Base-by-base conservation (phyloP, 768 basidiomycete genomes). In the Suillus americanus region DNA sequence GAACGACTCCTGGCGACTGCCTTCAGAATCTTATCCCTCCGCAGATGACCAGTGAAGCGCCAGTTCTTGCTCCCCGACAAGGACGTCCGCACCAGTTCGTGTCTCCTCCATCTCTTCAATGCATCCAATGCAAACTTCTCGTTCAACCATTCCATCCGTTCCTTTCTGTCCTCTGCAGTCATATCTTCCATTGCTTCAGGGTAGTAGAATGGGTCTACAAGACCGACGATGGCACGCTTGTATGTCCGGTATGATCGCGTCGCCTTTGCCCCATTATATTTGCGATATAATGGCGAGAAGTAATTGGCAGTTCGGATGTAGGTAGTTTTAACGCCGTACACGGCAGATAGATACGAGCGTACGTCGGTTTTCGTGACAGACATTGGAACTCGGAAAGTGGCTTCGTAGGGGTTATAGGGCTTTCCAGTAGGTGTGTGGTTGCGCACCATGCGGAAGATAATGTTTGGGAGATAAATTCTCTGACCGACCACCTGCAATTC, bases 241-340 rank as follows among this genome's bases (percentile, higher is more conserved):
- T 94, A 96, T 25, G 89, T 89, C 68, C 82, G 83, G 70, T 83
- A 67, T 60, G 77, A 54, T 71, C 78, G 55, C 56, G 76, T 66
- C 38, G 75, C 68, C 14, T 76, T 68, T 50, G 74, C 75, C 56
- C 75, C 69, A 35, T 68, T 30, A 35, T 60, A 66, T 0, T 65
- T 67, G 46, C 82, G 77, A 12, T 73, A 72, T 23, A 84, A 70
- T 51, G 89, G 86, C 0, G 89, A 84, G 65, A 89, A 79, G 70
- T 94, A 94, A 80, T 92, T 93, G 81, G 93, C 92, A n/a, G 95
- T 98, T 60, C 95, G 93, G 66, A 98, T 94, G 75, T 96, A 97
- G 8, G 95, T 97, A 65, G 91, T 90, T 71, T 89, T 81, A 54
- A 98, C 88, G 66, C 92, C 92, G 70, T 98, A 98, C n/a, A 90